These are phyloP conservation scores for Platanus orientalis DNA, from an alignment of 164 flowering plant genomes.

Conservation along the genomic window DNA sequence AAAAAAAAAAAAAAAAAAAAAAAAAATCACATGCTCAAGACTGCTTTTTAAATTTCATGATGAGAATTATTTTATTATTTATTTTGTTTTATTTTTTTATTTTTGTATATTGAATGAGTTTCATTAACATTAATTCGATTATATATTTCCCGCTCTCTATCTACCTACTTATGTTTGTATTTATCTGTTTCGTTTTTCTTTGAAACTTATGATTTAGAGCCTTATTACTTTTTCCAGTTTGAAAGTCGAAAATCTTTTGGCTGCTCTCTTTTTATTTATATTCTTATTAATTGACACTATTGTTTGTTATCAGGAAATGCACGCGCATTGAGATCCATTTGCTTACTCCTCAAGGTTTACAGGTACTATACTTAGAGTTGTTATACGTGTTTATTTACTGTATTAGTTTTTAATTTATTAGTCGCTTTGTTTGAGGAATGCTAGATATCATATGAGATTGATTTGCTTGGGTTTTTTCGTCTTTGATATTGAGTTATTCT, in stretches of 20 bases:
- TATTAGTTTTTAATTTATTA: neutral
- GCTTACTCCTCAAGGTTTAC: slow-evolving; percentile 88
- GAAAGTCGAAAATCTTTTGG: no score
- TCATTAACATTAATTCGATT: neutral
- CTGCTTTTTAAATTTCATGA: no score
- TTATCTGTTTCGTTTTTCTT: no score
- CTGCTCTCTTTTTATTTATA: neutral
- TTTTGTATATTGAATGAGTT: neutral
- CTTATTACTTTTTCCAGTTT: no score
- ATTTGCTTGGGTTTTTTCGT: neutral
- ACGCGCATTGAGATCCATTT: slow-evolving; percentile 92
- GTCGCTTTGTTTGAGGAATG: neutral
- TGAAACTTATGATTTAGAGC: no score
- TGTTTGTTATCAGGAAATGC: slow-evolving; percentile 74
- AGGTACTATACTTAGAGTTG: slow-evolving; percentile 37
- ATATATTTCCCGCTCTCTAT: neutral
- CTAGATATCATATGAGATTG: neutral
- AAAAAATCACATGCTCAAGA: no score
- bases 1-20: no score
- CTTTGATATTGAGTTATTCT: neutral
- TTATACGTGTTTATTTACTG: neutral
- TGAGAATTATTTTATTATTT: no score
- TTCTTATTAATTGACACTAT: neutral
- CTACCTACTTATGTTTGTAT: neutral
- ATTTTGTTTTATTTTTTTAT: no score